Conservation (phyloP, 257 asterid species). For the Solanum chiquidenum region DNA sequence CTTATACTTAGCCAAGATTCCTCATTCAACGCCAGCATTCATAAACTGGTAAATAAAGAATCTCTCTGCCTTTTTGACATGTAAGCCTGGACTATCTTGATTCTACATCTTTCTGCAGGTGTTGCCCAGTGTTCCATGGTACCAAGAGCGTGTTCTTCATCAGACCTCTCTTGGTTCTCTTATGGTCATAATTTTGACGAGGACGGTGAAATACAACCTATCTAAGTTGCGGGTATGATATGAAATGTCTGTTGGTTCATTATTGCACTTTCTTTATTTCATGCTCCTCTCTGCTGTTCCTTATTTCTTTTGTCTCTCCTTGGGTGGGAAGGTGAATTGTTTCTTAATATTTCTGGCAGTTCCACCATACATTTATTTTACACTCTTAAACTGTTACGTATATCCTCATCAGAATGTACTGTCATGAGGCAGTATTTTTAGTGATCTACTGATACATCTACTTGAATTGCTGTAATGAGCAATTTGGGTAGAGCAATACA, state of each 20-base stretch:
- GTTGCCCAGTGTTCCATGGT: conserved; percentile 64
- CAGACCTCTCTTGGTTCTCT: conserved; percentile 62
- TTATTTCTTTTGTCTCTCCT: not conserved
- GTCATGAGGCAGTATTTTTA: not conserved
- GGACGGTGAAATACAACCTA: conserved; percentile 63
- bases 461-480: not conserved
- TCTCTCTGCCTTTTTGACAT: not conserved
- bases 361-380: not conserved
- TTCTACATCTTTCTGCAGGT: conserved; percentile 34
- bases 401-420: not conserved
- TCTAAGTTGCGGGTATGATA: conserved; percentile 57
- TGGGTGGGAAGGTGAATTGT: not conserved
- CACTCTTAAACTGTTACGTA: not conserved
- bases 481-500: not conserved
- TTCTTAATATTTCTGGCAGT: not conserved
- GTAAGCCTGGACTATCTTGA: conserved; percentile 1
- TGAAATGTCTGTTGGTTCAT: not conserved
- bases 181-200: conserved; percentile 67
- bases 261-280: not conserved
- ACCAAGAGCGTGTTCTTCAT: conserved; percentile 42
- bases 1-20: conserved; percentile 95
- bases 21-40: conserved; percentile 78
- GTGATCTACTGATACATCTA: not conserved
- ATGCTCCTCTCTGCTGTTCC: not conserved
- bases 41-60: conserved; percentile 53